Evolutionary conservation across 202 grass and related monocot species (phyloP).

Genomic region (Hordeum pubiflorum): DNA sequence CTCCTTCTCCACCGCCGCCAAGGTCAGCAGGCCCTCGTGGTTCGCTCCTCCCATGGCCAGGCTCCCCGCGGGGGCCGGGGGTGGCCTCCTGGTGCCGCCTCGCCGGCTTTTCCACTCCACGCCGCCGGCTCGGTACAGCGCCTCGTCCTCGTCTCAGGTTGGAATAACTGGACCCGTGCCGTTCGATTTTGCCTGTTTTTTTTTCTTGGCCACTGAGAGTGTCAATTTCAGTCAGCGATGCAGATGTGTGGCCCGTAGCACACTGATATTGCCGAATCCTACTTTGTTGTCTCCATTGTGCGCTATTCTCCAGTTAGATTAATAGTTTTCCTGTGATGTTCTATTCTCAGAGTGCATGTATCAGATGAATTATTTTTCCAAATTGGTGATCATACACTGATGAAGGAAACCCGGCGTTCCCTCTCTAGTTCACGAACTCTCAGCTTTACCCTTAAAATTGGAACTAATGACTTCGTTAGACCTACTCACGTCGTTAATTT

Average conservation of each 20-base stretch:
- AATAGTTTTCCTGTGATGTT: not conserved
- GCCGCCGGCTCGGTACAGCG: slow-evolving; percentile 21
- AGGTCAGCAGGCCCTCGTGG: slow-evolving; percentile 13
- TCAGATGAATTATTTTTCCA: not conserved
- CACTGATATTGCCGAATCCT: not conserved
- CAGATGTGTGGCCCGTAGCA: not conserved
- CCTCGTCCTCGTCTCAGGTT: slow-evolving; percentile 39
- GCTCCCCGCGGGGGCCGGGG: not conserved
- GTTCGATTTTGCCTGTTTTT: not conserved
- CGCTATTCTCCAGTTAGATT: not conserved
- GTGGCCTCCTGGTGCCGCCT: not conserved
- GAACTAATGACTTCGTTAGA: not conserved
- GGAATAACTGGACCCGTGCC: not conserved
- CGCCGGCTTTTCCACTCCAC: slow-evolving; percentile 48
- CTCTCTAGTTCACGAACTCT: not conserved
- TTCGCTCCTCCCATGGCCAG: slow-evolving; percentile 12
- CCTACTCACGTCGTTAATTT: not conserved
- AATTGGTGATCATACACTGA: not conserved
- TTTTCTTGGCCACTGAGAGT: not conserved
- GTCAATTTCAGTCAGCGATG: not conserved
- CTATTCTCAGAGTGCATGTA: not conserved
- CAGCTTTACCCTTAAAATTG: not conserved
- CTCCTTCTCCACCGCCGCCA: not conserved
- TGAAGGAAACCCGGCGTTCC: not conserved
- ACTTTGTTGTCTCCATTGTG: not conserved